Base-by-base conservation (phyloP, 805 yeast species). In the Starmerella gropengiesseri region DNA sequence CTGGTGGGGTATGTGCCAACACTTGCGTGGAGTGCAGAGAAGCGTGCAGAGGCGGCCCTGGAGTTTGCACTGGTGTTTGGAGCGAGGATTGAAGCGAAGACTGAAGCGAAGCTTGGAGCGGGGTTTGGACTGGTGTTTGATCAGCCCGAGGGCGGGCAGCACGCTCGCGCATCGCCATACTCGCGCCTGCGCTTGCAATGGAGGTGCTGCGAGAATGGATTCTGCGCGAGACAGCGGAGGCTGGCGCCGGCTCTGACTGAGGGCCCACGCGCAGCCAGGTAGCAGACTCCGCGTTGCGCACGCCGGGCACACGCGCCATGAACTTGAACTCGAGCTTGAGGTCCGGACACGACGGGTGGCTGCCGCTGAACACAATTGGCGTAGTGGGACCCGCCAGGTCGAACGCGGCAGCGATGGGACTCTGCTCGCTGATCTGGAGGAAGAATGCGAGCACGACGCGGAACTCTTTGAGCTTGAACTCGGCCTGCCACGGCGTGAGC, bases 381-480 rank as follows among this genome's bases (percentile, higher is more conserved):
- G 44, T 47, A 1, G 48, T 31, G 8, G 40, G 25, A 9, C 41
- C 41, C 37, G 9, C 26, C 8, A 16, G 25, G 18, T 23, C 23
- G 43, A 49, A 49, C 26, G 30, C 16, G 8, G 51, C 52, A 12
- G 16, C 21, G 12, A 49, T 13, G 6, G 44, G 41, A 18, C 19
- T 25, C 7, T 47, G 48, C 16, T 33, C 46, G 14, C 47, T 37
- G 13, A 49, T 28, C 37, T 41, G 43, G 13, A 42, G 44, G 13
- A 47, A 28, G 20, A 49, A 49, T 7, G 31, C 16, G 3, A 49
- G 44, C 43, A 52, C 36, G n/a, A 42, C 32, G 7, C 54, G 32
- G 34, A 53, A 45, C 42, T 53, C 56, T 31, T 41, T 45, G 28
- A 51, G 43, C 44, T 48, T 48, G 21, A 48, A 37, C 20, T 44